Evolutionary conservation across 371 early-diverging fungal genomes (phyloP).

Genomic region (Mucor lusitanicus): DNA sequence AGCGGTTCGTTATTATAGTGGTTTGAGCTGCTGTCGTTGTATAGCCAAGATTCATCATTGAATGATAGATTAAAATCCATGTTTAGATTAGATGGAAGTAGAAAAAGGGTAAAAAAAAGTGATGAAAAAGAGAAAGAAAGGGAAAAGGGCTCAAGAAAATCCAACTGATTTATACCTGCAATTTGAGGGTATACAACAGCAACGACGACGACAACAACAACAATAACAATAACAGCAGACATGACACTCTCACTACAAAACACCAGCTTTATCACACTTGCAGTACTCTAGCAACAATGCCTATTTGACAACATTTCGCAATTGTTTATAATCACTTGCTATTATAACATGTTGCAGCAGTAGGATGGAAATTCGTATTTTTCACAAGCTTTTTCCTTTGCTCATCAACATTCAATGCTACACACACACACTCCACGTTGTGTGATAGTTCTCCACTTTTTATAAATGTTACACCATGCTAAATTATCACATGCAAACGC

Average conservation of each 20-base stretch:
- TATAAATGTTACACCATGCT: conserved; percentile 11
- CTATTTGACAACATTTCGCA: neutral
- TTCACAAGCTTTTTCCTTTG: conserved; percentile 14
- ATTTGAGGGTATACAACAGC: neutral
- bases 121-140: conserved; percentile 3
- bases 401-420: neutral
- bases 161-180: neutral
- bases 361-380: neutral
- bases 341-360: neutral
- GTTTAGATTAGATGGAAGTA: neutral
- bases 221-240: neutral
- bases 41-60: conserved; percentile 10
- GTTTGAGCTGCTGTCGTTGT: neutral
- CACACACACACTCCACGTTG: conserved; percentile 12
- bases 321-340: neutral
- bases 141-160: neutral
- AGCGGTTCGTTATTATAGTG: conserved; percentile 6
- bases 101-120: too few species aligned
- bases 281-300: too few species aligned
- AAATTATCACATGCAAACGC: conserved; percentile 19
- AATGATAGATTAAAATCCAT: conserved; percentile 6
- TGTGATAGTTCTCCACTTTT: conserved; percentile 4
- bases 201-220: neutral
- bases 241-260: too few species aligned
- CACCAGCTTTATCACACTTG: too few species aligned